These are phyloP conservation scores for Wallemia mellicola DNA, from an alignment of 1,284 basidiomycete genomes.

Conservation along the genomic window DNA sequence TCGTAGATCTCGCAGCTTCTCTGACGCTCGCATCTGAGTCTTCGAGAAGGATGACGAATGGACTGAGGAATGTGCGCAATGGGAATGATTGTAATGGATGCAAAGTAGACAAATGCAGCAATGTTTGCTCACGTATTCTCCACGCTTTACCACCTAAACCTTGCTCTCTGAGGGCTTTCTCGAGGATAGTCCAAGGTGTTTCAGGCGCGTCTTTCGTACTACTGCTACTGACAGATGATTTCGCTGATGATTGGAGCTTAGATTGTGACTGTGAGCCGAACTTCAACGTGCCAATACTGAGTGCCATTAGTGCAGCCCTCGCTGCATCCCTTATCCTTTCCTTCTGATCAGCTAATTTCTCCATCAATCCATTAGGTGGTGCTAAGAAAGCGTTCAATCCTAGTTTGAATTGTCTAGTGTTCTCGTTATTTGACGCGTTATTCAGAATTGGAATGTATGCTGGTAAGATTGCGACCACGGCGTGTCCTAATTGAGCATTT, in stretches of 20 bases:
- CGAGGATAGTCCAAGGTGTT: conserved; percentile 40
- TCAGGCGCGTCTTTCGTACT: conserved; percentile 20
- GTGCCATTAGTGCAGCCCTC: conserved; percentile 34
- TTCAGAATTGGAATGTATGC: conserved; percentile 6
- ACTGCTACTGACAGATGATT: conserved; percentile 23
- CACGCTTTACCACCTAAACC: conserved; percentile 31
- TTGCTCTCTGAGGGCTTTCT: conserved; percentile 42
- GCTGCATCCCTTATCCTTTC: conserved; percentile 43
- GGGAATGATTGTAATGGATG: conserved; percentile 38
- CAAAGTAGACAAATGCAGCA: conserved; percentile 21
- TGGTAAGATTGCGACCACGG: conserved; percentile 12
- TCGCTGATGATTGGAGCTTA: conserved; percentile 19
- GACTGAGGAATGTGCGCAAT: conserved; percentile 46
- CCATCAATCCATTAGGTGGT: conserved; percentile 39
- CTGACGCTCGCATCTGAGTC: conserved; percentile 73
- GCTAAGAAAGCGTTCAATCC: conserved; percentile 30
- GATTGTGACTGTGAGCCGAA: conserved; percentile 19
- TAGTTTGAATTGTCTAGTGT: conserved; percentile 29
- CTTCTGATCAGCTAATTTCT: conserved; percentile 46
- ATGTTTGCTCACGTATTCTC: conserved; percentile 39
- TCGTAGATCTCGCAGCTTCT: conserved; percentile 45
- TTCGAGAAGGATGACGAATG: conserved; percentile 55
- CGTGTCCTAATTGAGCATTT: conserved; percentile 33
- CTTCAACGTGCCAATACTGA: conserved; percentile 39
- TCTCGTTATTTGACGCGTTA: conserved; percentile 17